These are phyloP conservation scores for Durusdinium trenchii DNA, from an alignment of 73 alveolate genomes.

Conservation along the genomic window DNA sequence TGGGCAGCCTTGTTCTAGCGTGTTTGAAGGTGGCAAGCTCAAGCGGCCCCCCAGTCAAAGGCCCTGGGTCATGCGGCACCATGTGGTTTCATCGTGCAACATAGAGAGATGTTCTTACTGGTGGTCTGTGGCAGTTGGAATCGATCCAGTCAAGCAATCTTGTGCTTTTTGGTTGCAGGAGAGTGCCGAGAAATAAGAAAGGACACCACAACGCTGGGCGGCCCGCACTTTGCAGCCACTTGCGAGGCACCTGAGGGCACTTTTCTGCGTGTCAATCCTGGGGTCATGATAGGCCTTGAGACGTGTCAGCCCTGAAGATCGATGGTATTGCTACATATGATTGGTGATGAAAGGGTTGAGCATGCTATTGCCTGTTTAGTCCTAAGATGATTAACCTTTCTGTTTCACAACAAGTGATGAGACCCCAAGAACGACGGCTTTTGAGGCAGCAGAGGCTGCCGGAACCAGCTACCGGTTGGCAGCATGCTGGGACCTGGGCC, in stretches of 20 bases:
- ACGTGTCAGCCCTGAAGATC: no score
- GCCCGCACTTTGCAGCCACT: conserved; percentile 32
- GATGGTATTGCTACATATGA: not conserved
- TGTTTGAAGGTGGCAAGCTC: conserved; percentile 13
- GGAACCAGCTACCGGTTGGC: conserved; percentile 54
- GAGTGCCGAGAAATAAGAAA: conserved; percentile 31
- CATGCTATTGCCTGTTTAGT: not conserved
- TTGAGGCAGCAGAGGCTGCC: conserved; percentile 54
- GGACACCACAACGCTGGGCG: conserved; percentile 27
- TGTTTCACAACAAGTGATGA: no score
- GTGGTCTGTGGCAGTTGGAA: no score
- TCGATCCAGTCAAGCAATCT: no score
- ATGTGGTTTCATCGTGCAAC: no score
- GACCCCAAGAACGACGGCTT: not conserved
- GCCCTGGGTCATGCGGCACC: no score
- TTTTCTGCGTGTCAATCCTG: not conserved
- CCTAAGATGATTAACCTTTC: no score
- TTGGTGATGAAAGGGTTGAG: not conserved
- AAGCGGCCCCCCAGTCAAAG: conserved; percentile 28
- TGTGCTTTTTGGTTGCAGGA: no score
- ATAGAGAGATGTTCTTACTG: no score
- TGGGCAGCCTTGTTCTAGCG: not conserved
- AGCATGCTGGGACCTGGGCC: conserved; percentile 48
- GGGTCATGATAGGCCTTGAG: no score
- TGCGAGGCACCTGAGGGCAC: conserved; percentile 12